Percentiles rank a stretch among this genome's conserved stretches.
Conservation (phyloP, 2,329 filamentous ascomycete species). For the Xylariaceae sp. region DNA sequence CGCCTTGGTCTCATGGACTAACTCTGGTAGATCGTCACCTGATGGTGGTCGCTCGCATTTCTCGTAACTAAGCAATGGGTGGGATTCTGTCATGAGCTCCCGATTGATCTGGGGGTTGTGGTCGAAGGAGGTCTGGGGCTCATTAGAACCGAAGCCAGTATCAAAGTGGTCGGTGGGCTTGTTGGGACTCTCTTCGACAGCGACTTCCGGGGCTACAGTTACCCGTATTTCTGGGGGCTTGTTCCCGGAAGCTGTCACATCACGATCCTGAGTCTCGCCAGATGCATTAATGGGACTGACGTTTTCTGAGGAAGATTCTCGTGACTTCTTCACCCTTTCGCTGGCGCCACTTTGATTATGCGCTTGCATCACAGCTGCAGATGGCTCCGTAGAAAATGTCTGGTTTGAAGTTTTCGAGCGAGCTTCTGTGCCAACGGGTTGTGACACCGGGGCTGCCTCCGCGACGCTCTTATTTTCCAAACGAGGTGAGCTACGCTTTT, state of each 20-base stretch:
- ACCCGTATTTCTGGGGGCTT: not conserved
- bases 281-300: not conserved
- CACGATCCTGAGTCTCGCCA: not conserved
- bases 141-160: not conserved
- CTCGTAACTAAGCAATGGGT: not conserved
- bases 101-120: not conserved
- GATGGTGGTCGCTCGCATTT: not conserved
- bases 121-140: not conserved
- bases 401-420: not conserved
- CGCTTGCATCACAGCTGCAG: not conserved
- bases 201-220: not conserved
- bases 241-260: not conserved
- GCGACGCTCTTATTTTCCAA: not conserved
- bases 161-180: not conserved
- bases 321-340: not conserved
- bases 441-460: not conserved
- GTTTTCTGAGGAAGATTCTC: not conserved
- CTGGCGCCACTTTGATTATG: not conserved
- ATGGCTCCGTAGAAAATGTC: not conserved
- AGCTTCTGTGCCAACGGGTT: not conserved
- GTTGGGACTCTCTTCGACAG: not conserved
- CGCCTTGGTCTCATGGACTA: not conserved
- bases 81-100: not conserved
- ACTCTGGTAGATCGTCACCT: not conserved
- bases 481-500: not conserved